Evolutionary conservation across 2,329 filamentous ascomycete species (phyloP).

Genomic region (Penicillium polonicum): DNA sequence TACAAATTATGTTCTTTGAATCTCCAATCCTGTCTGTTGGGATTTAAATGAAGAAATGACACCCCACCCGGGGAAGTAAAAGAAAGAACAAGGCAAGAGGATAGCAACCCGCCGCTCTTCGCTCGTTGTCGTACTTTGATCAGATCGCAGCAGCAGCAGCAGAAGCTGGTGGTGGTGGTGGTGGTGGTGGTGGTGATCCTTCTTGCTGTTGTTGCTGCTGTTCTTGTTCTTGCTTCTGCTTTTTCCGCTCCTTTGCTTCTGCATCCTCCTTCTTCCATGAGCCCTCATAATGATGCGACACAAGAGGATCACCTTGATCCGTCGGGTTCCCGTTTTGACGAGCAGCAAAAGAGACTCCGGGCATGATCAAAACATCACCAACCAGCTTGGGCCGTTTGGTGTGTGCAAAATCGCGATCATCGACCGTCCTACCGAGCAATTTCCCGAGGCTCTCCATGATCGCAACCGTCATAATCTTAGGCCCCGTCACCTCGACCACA

Average conservation of each 20-base stretch:
- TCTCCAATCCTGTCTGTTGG: not conserved
- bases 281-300: conserved; percentile 21
- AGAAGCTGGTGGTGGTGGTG: too few relatives aligned
- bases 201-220: not conserved
- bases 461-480: conserved; percentile 29
- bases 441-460: conserved; percentile 21
- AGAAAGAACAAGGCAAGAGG: not conserved
- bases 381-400: conserved; percentile 25
- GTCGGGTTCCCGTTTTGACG: conserved; percentile 22
- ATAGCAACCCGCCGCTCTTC: not conserved
- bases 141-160: not conserved
- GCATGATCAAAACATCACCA: conserved; percentile 30
- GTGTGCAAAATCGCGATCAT: conserved; percentile 24
- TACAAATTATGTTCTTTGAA: not conserved
- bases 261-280: conserved; percentile 20
- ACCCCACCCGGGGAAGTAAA: too few relatives aligned
- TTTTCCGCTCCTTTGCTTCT: conserved; percentile 20
- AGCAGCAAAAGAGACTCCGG: conserved; percentile 26
- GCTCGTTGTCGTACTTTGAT: not conserved
- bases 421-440: conserved; percentile 18
- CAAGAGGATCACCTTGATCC: conserved; percentile 17
- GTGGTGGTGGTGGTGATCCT: too few relatives aligned
- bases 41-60: not conserved
- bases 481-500: conserved; percentile 30
- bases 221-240: conserved; percentile 5